Conservation (phyloP, 306 rosid genomes). For the Fragaria ananassa region DNA sequence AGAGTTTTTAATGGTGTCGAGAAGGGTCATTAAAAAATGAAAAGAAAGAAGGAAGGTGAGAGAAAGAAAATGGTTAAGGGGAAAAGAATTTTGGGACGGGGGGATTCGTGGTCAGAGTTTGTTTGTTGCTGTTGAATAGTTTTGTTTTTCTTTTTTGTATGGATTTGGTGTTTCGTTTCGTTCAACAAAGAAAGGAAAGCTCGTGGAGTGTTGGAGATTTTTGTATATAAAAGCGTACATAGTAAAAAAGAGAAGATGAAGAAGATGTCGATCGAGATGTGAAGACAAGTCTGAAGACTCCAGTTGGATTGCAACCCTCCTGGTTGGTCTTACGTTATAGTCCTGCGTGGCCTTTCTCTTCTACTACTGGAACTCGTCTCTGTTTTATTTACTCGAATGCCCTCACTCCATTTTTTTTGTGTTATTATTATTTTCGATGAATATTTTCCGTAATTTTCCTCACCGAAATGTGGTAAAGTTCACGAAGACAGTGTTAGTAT, state of each 20-base stretch:
- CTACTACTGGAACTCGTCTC: conserved; percentile 10
- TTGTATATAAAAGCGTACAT: conserved; percentile 26
- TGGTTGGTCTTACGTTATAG: conserved; percentile 39
- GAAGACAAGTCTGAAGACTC: conserved; percentile 10
- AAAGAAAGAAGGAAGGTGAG: background rate
- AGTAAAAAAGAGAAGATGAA: conserved; percentile 39
- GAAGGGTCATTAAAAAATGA: conserved; percentile 28
- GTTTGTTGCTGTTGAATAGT: conserved; percentile 2
- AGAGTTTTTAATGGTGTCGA: conserved; percentile 38
- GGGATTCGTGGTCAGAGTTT: conserved; percentile 30
- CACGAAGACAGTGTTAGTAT: too few relatives aligned
- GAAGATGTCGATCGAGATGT: conserved; percentile 1
- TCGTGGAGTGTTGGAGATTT: conserved; percentile 18
- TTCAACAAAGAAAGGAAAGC: conserved; percentile 52
- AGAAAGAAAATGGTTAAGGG: background rate
- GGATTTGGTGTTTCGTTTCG: background rate
- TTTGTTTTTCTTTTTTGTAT: background rate
- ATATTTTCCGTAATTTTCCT: too few relatives aligned
- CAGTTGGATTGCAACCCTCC: conserved; percentile 49
- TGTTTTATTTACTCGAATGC: background rate
- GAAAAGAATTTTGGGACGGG: conserved; percentile 18
- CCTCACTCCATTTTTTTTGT: background rate
- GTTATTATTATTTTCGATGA: too few relatives aligned
- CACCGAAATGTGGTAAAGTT: too few relatives aligned
- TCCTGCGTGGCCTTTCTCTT: conserved; percentile 14